Base-by-base conservation (phyloP, 768 basidiomycete genomes). In the Tubosaeta sp. region DNA sequence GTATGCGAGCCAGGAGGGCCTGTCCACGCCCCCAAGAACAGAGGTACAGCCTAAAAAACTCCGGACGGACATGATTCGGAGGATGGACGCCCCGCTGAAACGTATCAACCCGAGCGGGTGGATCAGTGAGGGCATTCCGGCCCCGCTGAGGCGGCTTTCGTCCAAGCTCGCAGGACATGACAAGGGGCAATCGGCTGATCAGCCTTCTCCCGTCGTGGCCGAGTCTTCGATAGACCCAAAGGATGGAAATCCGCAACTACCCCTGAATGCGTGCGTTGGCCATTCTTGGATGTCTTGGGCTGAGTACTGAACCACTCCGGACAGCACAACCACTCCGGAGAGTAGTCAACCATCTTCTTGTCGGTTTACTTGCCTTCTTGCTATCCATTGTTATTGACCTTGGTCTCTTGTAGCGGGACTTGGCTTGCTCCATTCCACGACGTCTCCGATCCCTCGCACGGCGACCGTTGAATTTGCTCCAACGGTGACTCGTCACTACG, bases 21-120 rank as follows among this genome's bases (percentile, higher is more conserved):
- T 44, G 13, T 56, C 50, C 12, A 50, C 60, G 19, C 48, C 56
- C 2, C 46, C 57, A 1, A 50, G 35, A 27, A 60, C 53, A 33
- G 71, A 67, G 22, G 77, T 70, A 12, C 39, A 6, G 1, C 43
- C 49, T 7, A 60, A 26, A 48, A 71, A 61, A 47, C 52, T 92
- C 6, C 71, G 79, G 44, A 73, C 86, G 25, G 83, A 89, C 50
- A 91, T 91, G 88, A 91, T 93, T 51, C 78, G 82, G 29, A 75
- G 89, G 46, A 77, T 86, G 74, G 81, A 88, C 52, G 79, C 77
- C 43, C 78, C 81, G 1, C 87, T 85, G 6, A 82, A 81, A 62
- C 80, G 78, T 2, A 74, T 91, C 25, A 78, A 90, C 61, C 89
- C 89, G 4, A 90, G 81, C 58, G 88, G 89, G 6, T 81, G 76